phyloP scores from a whole-genome alignment of 768 basidiomycete genomes.

The Leucosporidium scottii region DNA sequence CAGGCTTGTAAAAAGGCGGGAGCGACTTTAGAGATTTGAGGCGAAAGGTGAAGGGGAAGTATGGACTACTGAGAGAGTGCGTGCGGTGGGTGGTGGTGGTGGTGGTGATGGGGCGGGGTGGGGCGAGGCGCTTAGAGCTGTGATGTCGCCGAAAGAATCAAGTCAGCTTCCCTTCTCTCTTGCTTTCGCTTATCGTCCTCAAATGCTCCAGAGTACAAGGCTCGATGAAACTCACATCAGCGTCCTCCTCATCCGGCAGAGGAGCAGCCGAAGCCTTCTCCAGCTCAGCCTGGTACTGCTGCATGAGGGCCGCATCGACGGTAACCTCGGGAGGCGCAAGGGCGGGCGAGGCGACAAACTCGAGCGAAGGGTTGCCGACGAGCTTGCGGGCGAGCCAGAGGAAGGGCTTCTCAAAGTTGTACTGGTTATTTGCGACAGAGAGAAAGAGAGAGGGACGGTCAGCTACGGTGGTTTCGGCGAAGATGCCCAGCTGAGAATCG shows the following conservation, averaged over 20 bases:
- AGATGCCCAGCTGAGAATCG: not conserved
- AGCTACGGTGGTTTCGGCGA: no score
- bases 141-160: no score
- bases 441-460: no score
- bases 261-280: slow-evolving; percentile 79
- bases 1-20: no score
- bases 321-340: slow-evolving; percentile 87
- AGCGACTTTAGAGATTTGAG: no score
- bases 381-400: slow-evolving; percentile 55
- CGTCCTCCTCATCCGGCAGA: slow-evolving; percentile 95
- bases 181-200: no score
- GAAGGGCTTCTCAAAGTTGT: slow-evolving; percentile 99
- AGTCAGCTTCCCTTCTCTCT: no score
- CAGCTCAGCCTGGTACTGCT: slow-evolving; percentile 71
- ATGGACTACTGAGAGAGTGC: no score
- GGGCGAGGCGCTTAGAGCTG: not conserved
- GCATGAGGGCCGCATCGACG: slow-evolving; percentile 71
- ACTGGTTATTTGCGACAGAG: no score
- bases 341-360: slow-evolving; percentile 86
- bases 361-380: slow-evolving; percentile 60
- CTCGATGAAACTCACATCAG: slow-evolving; percentile 49
- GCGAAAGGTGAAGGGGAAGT: no score
- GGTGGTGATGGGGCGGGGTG: not conserved
- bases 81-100: not conserved
- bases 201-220: no score